Percentiles rank a stretch among this genome's conserved stretches.
These are phyloP conservation scores for Penicillium antarcticum DNA, from an alignment of 495 filamentous ascomycete species.

Conservation along the genomic window DNA sequence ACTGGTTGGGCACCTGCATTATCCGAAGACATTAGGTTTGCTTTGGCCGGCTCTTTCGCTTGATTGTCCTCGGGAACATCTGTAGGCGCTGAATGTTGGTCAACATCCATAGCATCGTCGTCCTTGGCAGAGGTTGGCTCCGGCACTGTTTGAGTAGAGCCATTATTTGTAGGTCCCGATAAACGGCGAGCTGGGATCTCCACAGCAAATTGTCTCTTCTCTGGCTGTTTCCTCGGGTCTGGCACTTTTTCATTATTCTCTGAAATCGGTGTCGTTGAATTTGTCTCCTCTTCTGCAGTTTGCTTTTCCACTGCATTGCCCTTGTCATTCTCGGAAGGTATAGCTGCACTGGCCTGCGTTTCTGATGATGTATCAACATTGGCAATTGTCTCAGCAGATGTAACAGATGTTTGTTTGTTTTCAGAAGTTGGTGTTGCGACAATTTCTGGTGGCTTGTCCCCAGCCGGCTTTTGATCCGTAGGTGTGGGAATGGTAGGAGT, in stretches of 20 bases:
- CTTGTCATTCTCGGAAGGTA: neutral
- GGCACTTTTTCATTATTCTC: neutral
- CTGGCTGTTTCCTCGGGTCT: neutral
- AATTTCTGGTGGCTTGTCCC: neutral
- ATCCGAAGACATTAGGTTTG: constrained; percentile 1
- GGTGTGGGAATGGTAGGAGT: neutral
- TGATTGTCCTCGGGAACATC: neutral
- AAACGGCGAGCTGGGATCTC: constrained; percentile 9
- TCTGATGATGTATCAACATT: neutral
- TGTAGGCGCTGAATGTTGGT: constrained; percentile 1
- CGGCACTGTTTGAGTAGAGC: neutral
- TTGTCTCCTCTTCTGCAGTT: neutral
- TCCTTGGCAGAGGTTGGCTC: neutral
- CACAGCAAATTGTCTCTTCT: constrained; percentile 4
- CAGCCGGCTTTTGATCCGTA: neutral
- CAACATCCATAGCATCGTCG: constrained; percentile 11
- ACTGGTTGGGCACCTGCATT: constrained; percentile 6
- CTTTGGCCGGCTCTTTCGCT: neutral
- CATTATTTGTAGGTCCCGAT: neutral
- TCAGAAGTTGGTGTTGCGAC: neutral
- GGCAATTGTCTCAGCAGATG: constrained; percentile 4
- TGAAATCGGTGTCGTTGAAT: neutral
- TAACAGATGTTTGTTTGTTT: neutral
- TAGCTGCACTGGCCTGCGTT: neutral
- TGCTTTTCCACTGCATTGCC: neutral